Evolutionary conservation across 106 monocot genomes (phyloP).

Genomic region (Apostasia shenzhenica): DNA sequence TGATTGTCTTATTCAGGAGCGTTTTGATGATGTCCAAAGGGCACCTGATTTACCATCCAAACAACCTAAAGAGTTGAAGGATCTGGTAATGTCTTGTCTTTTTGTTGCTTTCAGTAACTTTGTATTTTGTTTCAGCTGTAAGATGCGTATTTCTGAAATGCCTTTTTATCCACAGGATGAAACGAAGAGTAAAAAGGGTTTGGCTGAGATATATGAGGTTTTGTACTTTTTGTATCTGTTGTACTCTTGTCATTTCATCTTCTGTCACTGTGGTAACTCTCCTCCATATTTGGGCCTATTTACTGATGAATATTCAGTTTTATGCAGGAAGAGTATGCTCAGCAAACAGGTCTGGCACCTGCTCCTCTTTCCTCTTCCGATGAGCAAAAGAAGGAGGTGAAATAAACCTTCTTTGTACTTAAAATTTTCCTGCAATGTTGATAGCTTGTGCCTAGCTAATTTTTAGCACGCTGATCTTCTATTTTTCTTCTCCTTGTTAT

Average conservation of each 20-base stretch:
- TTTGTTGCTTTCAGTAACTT: not conserved
- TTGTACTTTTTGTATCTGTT: not conserved
- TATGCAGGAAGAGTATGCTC: slow-evolving; percentile 89
- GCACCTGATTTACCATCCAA: slow-evolving; percentile 50
- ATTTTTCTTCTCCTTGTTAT: not conserved
- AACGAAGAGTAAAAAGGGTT: slow-evolving; percentile 87
- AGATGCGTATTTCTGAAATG: slow-evolving; percentile 7
- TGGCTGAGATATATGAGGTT: slow-evolving; percentile 97
- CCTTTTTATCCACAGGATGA: slow-evolving; percentile 58
- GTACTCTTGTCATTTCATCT: not conserved
- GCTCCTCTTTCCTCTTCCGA: slow-evolving; percentile 67
- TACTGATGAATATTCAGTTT: slow-evolving; percentile 1
- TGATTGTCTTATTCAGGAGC: slow-evolving; percentile 30
- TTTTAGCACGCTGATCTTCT: not conserved
- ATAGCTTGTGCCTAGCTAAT: not conserved
- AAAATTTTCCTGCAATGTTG: not conserved
- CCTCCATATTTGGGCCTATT: not conserved
- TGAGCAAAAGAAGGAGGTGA: slow-evolving; percentile 77
- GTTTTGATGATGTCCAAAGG: slow-evolving; percentile 89
- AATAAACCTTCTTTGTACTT: not conserved
- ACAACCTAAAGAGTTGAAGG: slow-evolving; percentile 62
- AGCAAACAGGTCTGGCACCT: slow-evolving; percentile 51
- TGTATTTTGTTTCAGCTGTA: not conserved
- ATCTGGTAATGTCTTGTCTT: slow-evolving; percentile 41
- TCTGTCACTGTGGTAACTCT: too few species aligned